A percentile compares a stretch with the other conserved stretches of the same genome.
Conservation (phyloP, 495 filamentous ascomycete species). For the Xylaria intraflava region DNA sequence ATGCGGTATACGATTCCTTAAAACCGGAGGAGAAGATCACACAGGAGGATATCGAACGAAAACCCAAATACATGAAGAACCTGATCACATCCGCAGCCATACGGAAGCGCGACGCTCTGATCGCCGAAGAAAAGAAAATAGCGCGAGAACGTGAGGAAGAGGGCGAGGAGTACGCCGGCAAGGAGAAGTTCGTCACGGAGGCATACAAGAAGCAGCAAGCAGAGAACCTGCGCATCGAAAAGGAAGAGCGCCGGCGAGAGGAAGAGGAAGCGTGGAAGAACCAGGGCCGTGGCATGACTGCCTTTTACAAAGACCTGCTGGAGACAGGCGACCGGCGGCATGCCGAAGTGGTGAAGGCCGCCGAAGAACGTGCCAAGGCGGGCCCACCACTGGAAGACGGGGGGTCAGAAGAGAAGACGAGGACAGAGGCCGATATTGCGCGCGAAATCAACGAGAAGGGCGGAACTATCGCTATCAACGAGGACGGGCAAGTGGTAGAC, state of each 20-base stretch:
- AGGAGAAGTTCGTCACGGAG: conserved; percentile 94
- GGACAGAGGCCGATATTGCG: conserved; percentile 65
- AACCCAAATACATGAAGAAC: conserved; percentile 77
- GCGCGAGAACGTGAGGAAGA: conserved; percentile 85
- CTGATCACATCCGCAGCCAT: conserved; percentile 75
- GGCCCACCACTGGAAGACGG: conserved; percentile 37
- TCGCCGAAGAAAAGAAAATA: conserved; percentile 82
- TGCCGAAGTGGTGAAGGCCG: conserved; percentile 58
- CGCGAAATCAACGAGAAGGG: conserved; percentile 67
- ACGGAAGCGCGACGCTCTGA: conserved; percentile 79
- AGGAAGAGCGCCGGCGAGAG: conserved; percentile 68
- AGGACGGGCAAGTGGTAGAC: conserved; percentile 90
- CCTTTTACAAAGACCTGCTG: conserved; percentile 79
- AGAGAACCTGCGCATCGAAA: conserved; percentile 69
- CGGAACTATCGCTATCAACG: conserved; percentile 69
- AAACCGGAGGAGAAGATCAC: conserved; percentile 38
- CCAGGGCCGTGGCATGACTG: conserved; percentile 70
- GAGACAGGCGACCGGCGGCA: conserved; percentile 71
- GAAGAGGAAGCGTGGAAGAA: conserved; percentile 61
- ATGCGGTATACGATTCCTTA: conserved; percentile 62
- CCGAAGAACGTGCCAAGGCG: conserved; percentile 57
- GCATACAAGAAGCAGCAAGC: conserved; percentile 92
- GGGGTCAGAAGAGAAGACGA: conserved; percentile 44
- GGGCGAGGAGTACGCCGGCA: conserved; percentile 89
- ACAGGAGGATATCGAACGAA: conserved; percentile 40